Base-by-base conservation (phyloP, 2,329 filamentous ascomycete species). In the Gnomoniopsis smithogilvyi region DNA sequence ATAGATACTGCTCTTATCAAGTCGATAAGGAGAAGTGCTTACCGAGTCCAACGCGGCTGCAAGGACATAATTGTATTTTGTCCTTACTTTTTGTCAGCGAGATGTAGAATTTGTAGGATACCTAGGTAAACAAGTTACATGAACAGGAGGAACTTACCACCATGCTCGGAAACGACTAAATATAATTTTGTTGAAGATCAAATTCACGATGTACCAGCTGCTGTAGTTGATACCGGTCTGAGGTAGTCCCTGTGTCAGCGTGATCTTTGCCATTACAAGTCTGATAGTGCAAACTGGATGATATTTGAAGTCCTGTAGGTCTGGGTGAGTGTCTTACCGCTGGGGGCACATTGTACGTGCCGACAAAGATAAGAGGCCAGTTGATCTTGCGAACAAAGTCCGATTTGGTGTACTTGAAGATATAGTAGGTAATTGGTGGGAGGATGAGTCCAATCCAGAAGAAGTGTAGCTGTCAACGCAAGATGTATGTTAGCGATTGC, bases 361-460 rank as follows among this genome's bases (percentile, higher is more conserved):
- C 73, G 11, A 69, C 70, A 55, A 73, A 72, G 54, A 73, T 69
- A 34, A 73, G 66, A 1, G 71, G 71, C 68, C 69, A 73, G 61
- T 73, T 70, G 56, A 73, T 69, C 56, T 73, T 67, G 47, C 69
- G 64, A n/a, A 71, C 54, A 56, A 70, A 69, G n/a, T 71, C 69
- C n/a, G 51, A 68, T 26, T 65, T 61, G 3, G 70, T 73, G 56
- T 68, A 71, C 67, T 76, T 76, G 70, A 73, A 76, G 7, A 72
- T 56, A 17, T 67, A 67, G 67, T 72, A 80, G 8, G 76, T 78
- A 22, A 78, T 64, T 0, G 78, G 67, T 1, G 77, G 76, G 15
- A 76, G 64, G 12, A 77, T 54, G 2, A 70, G 66, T 14, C 71
- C 80, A 22, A 82, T 77, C 75, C 77, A 80, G 70, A 81, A 81